phyloP scores from a whole-genome alignment of 2,329 filamentous ascomycete species.

The Cercospora berteroae region DNA sequence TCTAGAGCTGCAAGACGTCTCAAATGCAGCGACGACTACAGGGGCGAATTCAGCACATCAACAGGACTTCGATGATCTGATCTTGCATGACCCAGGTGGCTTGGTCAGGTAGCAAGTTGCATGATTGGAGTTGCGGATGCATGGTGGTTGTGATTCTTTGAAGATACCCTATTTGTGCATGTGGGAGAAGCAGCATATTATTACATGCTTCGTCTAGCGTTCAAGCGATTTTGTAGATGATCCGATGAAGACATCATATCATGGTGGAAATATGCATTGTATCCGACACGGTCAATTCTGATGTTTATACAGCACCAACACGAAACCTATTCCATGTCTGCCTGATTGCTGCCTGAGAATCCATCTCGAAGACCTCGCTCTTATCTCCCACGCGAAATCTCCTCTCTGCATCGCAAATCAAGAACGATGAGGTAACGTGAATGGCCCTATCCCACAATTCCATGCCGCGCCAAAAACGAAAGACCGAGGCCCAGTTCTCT shows the following conservation, averaged over 20 bases:
- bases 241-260: not conserved
- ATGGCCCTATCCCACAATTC: not conserved
- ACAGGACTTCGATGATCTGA: constrained; percentile 24
- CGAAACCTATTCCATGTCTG: not conserved
- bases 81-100: constrained; percentile 28
- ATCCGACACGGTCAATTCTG: not conserved
- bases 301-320: not conserved
- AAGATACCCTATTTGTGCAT: not conserved
- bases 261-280: not conserved
- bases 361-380: not conserved
- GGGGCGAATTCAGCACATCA: not conserved
- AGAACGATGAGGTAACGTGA: not conserved
- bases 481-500: not conserved
- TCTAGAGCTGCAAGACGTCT: constrained; percentile 2
- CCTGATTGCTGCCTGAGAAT: not conserved
- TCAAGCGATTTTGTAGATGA: not conserved
- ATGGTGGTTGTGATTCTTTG: not conserved
- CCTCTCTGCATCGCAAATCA: not conserved
- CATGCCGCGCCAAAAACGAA: not conserved
- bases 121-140: not conserved
- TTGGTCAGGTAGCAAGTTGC: constrained; percentile 15
- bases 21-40: not conserved
- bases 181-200: not conserved
- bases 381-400: constrained; percentile 1
- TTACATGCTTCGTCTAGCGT: not conserved